phyloP scores from a whole-genome alignment of 2,329 filamentous ascomycete species.

The Aspergillus quadricinctus region DNA sequence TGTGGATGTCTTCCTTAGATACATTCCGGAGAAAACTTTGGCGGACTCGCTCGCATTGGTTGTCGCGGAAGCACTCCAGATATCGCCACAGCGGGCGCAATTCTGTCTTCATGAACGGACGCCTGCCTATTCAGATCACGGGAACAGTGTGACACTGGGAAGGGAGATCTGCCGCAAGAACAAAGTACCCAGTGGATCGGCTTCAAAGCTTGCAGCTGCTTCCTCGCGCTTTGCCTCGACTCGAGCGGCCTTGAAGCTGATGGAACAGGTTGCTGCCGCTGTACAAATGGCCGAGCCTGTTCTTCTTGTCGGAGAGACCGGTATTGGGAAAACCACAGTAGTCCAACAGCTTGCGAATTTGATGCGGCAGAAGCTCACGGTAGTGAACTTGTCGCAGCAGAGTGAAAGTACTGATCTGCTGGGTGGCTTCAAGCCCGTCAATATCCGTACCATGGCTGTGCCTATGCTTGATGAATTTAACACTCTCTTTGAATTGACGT shows the following conservation, averaged over 20 bases:
- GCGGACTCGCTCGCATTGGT: conserved; percentile 52
- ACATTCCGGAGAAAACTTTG: conserved; percentile 62
- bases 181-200: conserved; percentile 47
- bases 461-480: conserved; percentile 93
- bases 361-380: conserved; percentile 79
- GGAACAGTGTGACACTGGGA: conserved; percentile 59
- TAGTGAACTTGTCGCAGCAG: conserved; percentile 95
- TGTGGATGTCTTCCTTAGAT: conserved; percentile 85
- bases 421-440: conserved; percentile 95
- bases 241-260: conserved; percentile 72
- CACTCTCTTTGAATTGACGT: conserved; percentile 79
- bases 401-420: conserved; percentile 95
- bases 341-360: conserved; percentile 86
- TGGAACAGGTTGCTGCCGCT: conserved; percentile 84
- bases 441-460: conserved; percentile 78
- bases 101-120: conserved; percentile 72
- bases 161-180: conserved; percentile 57
- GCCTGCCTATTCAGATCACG: conserved; percentile 62
- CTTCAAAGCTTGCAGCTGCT: conserved; percentile 37
- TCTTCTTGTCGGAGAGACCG: conserved; percentile 94
- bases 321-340: conserved; percentile 95
- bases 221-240: conserved; percentile 73
- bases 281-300: conserved; percentile 83
- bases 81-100: conserved; percentile 75
- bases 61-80: conserved; percentile 82